A percentile compares a stretch with the other conserved stretches of the same genome.
Conservation (phyloP, 78 protist genomes). For the Anaeramoeba ignava region DNA sequence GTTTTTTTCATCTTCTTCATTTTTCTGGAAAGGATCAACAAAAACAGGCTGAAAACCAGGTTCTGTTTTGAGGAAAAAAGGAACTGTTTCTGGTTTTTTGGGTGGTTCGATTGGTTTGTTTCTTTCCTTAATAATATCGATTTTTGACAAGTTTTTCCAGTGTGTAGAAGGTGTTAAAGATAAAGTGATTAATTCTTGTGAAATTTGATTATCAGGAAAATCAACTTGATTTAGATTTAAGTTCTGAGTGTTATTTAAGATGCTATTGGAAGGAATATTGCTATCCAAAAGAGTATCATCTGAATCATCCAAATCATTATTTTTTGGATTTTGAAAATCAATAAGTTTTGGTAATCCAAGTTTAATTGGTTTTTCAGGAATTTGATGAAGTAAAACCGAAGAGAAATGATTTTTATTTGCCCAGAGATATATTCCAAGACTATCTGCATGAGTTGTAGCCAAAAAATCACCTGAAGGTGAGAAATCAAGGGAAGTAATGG, state of each 20-base stretch:
- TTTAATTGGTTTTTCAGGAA: not conserved
- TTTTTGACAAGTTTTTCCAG: not conserved
- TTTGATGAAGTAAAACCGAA: not conserved
- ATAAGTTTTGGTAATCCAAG: not conserved
- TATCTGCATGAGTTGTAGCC: not conserved
- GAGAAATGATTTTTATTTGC: not conserved
- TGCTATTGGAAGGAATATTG: too few species aligned
- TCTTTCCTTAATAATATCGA: not conserved
- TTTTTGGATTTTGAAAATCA: not conserved
- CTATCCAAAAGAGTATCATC: too few species aligned
- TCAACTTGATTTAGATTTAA: not conserved
- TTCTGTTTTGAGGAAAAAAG: not conserved
- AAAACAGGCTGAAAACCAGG: not conserved
- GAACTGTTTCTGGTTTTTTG: not conserved
- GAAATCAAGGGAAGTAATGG: not conserved
- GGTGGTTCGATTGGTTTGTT: not conserved
- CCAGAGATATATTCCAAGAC: not conserved
- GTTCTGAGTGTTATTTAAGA: not conserved
- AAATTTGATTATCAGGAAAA: not conserved
- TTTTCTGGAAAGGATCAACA: not conserved
- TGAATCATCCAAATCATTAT: too few species aligned
- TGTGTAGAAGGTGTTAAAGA: not conserved
- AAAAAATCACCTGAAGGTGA: not conserved
- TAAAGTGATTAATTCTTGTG: conserved; percentile 3
- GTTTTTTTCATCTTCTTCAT: not conserved